These are phyloP conservation scores for Pyrenochaeta sp. DNA, from an alignment of 2,329 filamentous ascomycete species.

Conservation along the genomic window DNA sequence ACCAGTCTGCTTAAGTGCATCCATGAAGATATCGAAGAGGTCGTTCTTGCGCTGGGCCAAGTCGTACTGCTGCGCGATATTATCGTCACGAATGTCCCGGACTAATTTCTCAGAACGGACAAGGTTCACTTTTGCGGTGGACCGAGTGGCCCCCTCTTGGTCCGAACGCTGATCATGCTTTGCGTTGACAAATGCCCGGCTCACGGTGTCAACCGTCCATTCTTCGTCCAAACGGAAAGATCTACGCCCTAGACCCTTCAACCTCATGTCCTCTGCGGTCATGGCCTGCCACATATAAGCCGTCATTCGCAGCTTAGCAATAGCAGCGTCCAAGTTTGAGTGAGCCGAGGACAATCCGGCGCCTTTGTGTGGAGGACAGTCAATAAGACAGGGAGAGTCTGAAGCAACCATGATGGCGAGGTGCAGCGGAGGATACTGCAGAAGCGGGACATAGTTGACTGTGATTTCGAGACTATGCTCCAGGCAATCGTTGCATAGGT, in stretches of 20 bases:
- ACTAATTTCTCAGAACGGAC: slow-evolving; percentile 33
- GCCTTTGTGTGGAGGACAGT: slow-evolving; percentile 37
- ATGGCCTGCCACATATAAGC: slow-evolving; percentile 47
- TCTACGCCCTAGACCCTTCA: slow-evolving; percentile 33
- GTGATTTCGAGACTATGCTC: slow-evolving; percentile 14
- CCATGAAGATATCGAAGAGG: slow-evolving; percentile 30
- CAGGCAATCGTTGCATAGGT: slow-evolving; percentile 27
- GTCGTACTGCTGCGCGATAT: slow-evolving; percentile 31
- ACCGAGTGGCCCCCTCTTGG: slow-evolving; percentile 27
- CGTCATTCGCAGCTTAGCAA: slow-evolving; percentile 43
- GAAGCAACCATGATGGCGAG: slow-evolving; percentile 43
- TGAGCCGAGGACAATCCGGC: slow-evolving; percentile 34
- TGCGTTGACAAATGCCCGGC: slow-evolving; percentile 28
- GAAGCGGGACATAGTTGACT: slow-evolving; percentile 38
- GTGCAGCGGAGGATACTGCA: slow-evolving; percentile 42
- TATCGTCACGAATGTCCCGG: slow-evolving; percentile 26
- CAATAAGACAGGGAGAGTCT: slow-evolving; percentile 40
- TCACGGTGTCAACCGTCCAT: slow-evolving; percentile 34
- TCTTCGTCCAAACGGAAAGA: slow-evolving; percentile 44
- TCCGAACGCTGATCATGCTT: slow-evolving; percentile 13
- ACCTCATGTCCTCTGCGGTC: slow-evolving; percentile 41
- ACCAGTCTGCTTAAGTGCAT: slow-evolving; percentile 31
- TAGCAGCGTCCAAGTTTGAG: slow-evolving; percentile 35
- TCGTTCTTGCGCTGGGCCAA: slow-evolving; percentile 13
- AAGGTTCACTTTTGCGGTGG: slow-evolving; percentile 37